Conservation (phyloP, 495 filamentous ascomycete species). For the Zalerion maritima region DNA sequence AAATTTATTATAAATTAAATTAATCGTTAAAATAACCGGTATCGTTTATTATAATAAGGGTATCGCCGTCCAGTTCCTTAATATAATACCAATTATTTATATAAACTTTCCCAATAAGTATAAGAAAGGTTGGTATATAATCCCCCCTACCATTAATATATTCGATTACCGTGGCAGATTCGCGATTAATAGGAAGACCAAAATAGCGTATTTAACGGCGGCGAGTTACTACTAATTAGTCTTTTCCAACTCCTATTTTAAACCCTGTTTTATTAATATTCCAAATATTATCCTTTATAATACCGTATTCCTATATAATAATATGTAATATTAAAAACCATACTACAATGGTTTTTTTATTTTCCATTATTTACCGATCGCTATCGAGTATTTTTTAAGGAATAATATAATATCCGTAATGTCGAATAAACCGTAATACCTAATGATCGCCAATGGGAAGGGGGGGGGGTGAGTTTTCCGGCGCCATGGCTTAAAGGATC, state of each 20-base stretch:
- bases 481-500: background rate
- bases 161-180: slow-evolving; percentile 3
- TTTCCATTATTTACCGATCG: no score
- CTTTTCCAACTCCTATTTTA: slow-evolving; percentile 1
- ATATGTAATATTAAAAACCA: background rate
- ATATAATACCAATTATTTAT: background rate
- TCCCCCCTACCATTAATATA: background rate
- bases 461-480: background rate
- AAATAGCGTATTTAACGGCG: background rate
- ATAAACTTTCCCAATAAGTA: background rate
- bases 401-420: background rate
- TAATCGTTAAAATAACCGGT: slow-evolving; percentile 1
- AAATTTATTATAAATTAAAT: background rate
- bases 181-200: background rate
- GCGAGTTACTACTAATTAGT: background rate
- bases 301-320: background rate
- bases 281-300: slow-evolving; percentile 1
- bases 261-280: slow-evolving; percentile 3
- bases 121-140: slow-evolving; percentile 1
- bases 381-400: background rate
- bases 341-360: no score
- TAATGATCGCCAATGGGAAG: background rate
- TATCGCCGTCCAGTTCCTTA: background rate
- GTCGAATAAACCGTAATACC: background rate
- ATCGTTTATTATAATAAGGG: background rate